Base-by-base conservation (phyloP, 2,329 filamentous ascomycete genomes). In the Thelonectria blattea region DNA sequence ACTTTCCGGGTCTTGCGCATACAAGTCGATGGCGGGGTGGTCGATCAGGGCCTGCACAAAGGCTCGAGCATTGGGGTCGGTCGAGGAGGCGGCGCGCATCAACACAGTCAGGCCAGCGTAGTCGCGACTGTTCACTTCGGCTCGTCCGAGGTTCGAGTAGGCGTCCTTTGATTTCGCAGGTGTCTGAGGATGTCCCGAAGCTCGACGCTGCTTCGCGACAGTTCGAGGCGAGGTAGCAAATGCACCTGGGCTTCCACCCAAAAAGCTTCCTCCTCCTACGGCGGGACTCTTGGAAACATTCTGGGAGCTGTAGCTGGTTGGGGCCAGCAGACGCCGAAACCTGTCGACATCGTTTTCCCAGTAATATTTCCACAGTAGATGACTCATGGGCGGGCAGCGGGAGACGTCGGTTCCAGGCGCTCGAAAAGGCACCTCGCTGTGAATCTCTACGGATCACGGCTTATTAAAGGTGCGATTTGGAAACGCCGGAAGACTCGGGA, bases 331-430 rank as follows among this genome's bases (percentile, higher is more conserved):
- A 82, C 90, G 90, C 81, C 91, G 90, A 85, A 99, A 98, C 75
- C 83, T 88, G 77, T 96, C 93, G 88, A 97, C 91, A 88, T 99
- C 93, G 85, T 97, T 91, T 88, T 97, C 91, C 83, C 96, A 90
- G 78, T 94, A 98, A 77, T 87, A 92, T 85, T 93, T 93, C 94
- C 94, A 97, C 78, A 99, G 88, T 86, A 91, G 87, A 83, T 93
- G 90, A 89, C 92, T 98, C 94, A 98, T 95, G 88, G 87, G 75
- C 72, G 66, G 66, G 68, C 60, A 70, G 62, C 52, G 30, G 54
- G 41, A 62, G 60, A 56, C 42, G 37, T 68, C 69, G 75, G 73
- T 77, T 77, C 76, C 74, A 75, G 74, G 77, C 81, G 79, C 81
- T 86, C 83, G 79, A 80, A 83, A 80, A 77, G 78, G 85, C 90